Evolutionary conservation across 441 rosid species (phyloP).

Genomic region (Adansonia grandidieri): DNA sequence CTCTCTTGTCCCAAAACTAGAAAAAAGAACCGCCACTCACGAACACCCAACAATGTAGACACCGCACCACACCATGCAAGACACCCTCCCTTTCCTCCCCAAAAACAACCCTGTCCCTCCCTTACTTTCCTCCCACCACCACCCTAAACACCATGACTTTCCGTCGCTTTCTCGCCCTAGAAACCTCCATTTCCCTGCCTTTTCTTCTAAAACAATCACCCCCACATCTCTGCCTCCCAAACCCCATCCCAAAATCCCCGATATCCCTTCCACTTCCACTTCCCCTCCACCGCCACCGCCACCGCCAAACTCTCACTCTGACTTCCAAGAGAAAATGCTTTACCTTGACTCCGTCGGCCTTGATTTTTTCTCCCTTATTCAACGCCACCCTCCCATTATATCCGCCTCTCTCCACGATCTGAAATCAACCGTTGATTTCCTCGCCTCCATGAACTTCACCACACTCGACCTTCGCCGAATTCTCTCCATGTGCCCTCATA

Average conservation of each 20-base stretch:
- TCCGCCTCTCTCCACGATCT: conserved; percentile 52
- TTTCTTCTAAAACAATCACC: conserved; percentile 53
- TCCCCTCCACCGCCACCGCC: not conserved
- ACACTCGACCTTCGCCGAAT: conserved; percentile 65
- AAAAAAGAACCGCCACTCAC: not conserved
- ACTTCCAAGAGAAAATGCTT: conserved; percentile 71
- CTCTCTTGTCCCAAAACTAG: not conserved
- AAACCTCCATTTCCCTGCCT: conserved; percentile 48
- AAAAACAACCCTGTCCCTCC: not conserved
- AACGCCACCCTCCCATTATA: conserved; percentile 58
- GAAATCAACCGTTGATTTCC: conserved; percentile 64
- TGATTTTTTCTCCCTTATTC: conserved; percentile 62
- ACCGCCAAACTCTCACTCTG: conserved; percentile 31
- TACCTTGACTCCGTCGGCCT: conserved; percentile 84
- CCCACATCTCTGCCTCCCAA: conserved; percentile 41
- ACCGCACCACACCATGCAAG: not conserved
- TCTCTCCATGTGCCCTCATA: conserved; percentile 75
- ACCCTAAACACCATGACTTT: conserved; percentile 37
- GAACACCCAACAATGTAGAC: not conserved
- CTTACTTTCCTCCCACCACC: not conserved
- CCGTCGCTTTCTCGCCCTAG: conserved; percentile 52
- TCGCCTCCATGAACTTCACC: conserved; percentile 60
- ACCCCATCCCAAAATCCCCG: conserved; percentile 32
- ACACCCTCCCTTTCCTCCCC: conserved; percentile 29
- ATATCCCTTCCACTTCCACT: conserved; percentile 33